Percentiles rank a stretch among this genome's conserved stretches.
phyloP scores from a whole-genome alignment of 768 basidiomycete genomes.

The Auriscalpium orientale region DNA sequence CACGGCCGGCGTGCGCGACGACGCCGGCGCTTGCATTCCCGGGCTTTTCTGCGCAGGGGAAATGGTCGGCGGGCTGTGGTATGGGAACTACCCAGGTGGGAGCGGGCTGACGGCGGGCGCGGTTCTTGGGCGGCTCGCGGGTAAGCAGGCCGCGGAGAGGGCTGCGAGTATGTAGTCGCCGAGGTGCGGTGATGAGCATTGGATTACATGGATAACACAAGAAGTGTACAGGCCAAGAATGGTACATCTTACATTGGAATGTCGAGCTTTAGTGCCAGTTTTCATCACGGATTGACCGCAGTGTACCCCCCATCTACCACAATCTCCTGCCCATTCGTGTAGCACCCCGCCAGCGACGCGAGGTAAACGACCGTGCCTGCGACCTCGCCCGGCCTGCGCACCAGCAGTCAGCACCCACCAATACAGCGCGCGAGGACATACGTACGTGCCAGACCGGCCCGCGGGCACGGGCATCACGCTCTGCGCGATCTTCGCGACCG shows the following conservation, averaged over 20 bases:
- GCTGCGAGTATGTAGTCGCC: background rate
- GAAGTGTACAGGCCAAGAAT: no score
- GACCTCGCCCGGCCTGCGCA: slow-evolving; percentile 56
- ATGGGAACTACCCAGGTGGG: slow-evolving; percentile 62
- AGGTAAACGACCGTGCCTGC: slow-evolving; percentile 74
- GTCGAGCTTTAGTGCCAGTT: no score
- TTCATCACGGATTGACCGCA: slow-evolving; percentile 54
- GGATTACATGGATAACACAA: no score
- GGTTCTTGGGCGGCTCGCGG: slow-evolving; percentile 57
- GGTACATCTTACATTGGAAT: no score
- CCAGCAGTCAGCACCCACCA: background rate
- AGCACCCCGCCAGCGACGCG: slow-evolving; percentile 63
- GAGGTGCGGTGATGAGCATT: background rate
- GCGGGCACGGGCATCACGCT: slow-evolving; percentile 57
- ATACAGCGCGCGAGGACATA: slow-evolving; percentile 10
- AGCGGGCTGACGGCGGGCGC: slow-evolving; percentile 60
- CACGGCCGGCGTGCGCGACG: slow-evolving; percentile 44
- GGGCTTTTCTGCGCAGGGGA: slow-evolving; percentile 64
- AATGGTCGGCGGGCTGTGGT: slow-evolving; percentile 60
- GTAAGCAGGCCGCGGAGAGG: slow-evolving; percentile 32
- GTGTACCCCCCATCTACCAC: slow-evolving; percentile 69
- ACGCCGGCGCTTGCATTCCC: slow-evolving; percentile 33
- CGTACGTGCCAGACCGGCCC: slow-evolving; percentile 58
- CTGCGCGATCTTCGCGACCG: slow-evolving; percentile 48
- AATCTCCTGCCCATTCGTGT: slow-evolving; percentile 74